These are phyloP conservation scores for Fusarium temperatum DNA, from an alignment of 2,329 filamentous ascomycete genomes.

Conservation along the genomic window DNA sequence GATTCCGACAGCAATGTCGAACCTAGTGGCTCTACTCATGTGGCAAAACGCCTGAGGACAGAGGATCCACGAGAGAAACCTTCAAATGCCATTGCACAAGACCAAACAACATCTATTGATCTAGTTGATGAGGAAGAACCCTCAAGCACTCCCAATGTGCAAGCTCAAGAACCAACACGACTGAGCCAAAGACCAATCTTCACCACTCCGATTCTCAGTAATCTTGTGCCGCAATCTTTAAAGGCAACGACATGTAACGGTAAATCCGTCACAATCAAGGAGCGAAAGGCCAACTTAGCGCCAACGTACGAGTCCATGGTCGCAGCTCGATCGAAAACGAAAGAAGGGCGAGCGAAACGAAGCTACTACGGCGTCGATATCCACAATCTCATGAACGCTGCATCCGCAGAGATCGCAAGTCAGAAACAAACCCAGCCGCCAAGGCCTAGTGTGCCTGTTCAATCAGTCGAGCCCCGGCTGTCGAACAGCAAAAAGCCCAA, in stretches of 20 bases:
- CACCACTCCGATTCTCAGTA: conserved; percentile 40
- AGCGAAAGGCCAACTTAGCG: conserved; percentile 57
- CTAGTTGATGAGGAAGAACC: neutral
- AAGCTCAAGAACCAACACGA: conserved; percentile 27
- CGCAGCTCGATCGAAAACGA: conserved; percentile 71
- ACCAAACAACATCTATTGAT: neutral
- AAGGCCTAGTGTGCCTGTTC: conserved; percentile 48
- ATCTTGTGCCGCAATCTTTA: conserved; percentile 46
- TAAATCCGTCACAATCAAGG: conserved; percentile 62
- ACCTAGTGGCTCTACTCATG: conserved; percentile 13
- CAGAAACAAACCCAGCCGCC: conserved; percentile 38
- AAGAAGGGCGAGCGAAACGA: conserved; percentile 73
- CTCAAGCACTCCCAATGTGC: neutral
- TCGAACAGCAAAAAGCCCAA: conserved; percentile 52
- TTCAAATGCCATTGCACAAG: neutral
- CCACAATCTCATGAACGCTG: conserved; percentile 80
- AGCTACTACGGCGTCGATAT: conserved; percentile 95
- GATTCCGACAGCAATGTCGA: conserved; percentile 38
- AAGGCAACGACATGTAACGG: conserved; percentile 66
- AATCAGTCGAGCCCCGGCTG: conserved; percentile 53
- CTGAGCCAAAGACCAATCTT: conserved; percentile 40
- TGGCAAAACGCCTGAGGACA: conserved; percentile 47
- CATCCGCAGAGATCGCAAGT: conserved; percentile 66
- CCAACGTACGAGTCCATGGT: conserved; percentile 73
- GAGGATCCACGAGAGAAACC: conserved; percentile 35